Evolutionary conservation across 805 yeast genomes (phyloP).

Genomic region (Nakazawaea populi): DNA sequence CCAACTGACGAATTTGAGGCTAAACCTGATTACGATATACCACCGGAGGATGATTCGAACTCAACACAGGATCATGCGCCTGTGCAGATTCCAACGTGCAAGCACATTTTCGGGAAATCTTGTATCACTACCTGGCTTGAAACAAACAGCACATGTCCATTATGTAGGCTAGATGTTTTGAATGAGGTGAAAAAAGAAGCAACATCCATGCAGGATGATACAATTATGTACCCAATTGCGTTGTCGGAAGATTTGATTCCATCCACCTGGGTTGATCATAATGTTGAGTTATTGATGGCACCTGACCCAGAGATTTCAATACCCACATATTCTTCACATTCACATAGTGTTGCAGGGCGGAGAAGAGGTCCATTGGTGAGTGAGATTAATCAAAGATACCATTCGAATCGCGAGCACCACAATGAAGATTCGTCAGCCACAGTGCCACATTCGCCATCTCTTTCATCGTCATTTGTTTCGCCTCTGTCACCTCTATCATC

Average conservation of each 20-base stretch:
- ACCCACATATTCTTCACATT: neutral
- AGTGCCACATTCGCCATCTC: neutral
- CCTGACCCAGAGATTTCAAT: slow-evolving; percentile 4
- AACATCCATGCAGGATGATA: slow-evolving; percentile 2
- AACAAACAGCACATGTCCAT: slow-evolving; percentile 69
- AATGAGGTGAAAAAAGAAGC: slow-evolving; percentile 17
- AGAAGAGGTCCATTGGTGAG: slow-evolving; percentile 3
- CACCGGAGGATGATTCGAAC: slow-evolving; percentile 11
- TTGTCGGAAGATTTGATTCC: slow-evolving; percentile 25
- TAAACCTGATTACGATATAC: neutral
- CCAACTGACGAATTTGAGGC: neutral
- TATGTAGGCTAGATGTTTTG: slow-evolving; percentile 59
- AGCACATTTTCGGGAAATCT: slow-evolving; percentile 73
- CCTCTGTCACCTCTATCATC: neutral
- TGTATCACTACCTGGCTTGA: slow-evolving; percentile 80
- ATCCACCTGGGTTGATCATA: slow-evolving; percentile 22
- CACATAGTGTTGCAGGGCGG: neutral
- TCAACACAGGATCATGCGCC: slow-evolving; percentile 47
- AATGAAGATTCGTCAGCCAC: neutral
- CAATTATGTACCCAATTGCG: slow-evolving; percentile 21
- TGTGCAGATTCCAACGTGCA: slow-evolving; percentile 64
- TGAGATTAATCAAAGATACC: neutral
- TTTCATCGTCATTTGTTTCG: neutral
- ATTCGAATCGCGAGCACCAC: neutral
- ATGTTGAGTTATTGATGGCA: neutral